phyloP scores from a whole-genome alignment of 768 basidiomycete genomes.

The Inosperma sp. region DNA sequence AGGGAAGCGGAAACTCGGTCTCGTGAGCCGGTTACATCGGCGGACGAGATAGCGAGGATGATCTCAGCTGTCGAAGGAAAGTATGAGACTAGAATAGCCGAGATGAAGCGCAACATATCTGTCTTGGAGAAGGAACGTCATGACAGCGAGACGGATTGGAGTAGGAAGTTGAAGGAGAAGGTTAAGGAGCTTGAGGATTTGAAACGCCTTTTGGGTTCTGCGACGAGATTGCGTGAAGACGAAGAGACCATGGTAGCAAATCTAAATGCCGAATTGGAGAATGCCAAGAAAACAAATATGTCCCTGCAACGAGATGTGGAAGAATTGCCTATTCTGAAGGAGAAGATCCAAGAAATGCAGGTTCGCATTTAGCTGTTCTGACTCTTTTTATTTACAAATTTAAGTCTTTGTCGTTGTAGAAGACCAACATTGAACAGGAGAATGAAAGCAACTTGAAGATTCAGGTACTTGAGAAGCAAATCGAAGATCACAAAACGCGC shows the following conservation, averaged over 20 bases:
- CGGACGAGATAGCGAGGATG: constrained; percentile 68
- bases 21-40: constrained; percentile 42
- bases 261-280: constrained; percentile 53
- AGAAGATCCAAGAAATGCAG: constrained; percentile 54
- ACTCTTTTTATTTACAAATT: background rate
- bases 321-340: constrained; percentile 50
- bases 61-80: constrained; percentile 70
- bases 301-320: constrained; percentile 47
- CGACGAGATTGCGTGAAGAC: constrained; percentile 55
- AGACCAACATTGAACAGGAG: constrained; percentile 34
- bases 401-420: constrained; percentile 20
- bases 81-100: constrained; percentile 71
- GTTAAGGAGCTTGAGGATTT: constrained; percentile 72
- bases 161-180: constrained; percentile 75
- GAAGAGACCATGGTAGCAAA: constrained; percentile 48
- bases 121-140: constrained; percentile 76
- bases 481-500: constrained; percentile 68
- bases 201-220: constrained; percentile 51
- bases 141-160: constrained; percentile 88
- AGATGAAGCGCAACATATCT: constrained; percentile 60
- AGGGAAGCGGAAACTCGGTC: constrained; percentile 50
- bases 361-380: constrained; percentile 37
- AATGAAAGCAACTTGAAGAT: constrained; percentile 47
- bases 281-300: constrained; percentile 44
- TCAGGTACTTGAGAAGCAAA: constrained; percentile 52